These are phyloP conservation scores for Drechmeria coniospora DNA, from an alignment of 2,329 filamentous ascomycete species.

Conservation along the genomic window DNA sequence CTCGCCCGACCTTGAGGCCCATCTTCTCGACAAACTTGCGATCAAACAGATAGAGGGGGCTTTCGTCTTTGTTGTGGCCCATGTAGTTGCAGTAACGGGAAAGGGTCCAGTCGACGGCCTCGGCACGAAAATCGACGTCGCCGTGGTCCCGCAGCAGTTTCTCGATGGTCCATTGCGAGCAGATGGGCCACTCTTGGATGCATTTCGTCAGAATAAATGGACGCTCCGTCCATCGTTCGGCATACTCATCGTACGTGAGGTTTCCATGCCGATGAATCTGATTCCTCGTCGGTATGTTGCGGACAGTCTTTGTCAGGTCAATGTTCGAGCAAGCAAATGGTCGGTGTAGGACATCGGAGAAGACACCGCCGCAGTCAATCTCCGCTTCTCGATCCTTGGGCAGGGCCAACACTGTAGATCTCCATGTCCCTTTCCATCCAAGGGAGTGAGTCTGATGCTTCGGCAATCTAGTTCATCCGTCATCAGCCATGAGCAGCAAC, in stretches of 20 bases:
- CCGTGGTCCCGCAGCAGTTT: slow-evolving; percentile 48
- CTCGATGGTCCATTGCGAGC: slow-evolving; percentile 57
- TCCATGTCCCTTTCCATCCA: slow-evolving; percentile 71
- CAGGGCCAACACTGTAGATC: slow-evolving; percentile 56
- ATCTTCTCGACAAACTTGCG: slow-evolving; percentile 78
- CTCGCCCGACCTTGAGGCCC: slow-evolving; percentile 44
- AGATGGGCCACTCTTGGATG: slow-evolving; percentile 70
- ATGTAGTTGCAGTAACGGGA: slow-evolving; percentile 73
- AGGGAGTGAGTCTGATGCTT: slow-evolving; percentile 16
- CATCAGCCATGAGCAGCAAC: too few relatives aligned
- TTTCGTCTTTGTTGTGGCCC: slow-evolving; percentile 65
- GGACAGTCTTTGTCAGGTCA: slow-evolving; percentile 47
- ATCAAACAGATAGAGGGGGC: slow-evolving; percentile 86
- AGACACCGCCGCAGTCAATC: slow-evolving; percentile 63
- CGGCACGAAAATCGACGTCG: slow-evolving; percentile 63
- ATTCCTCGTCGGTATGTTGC: slow-evolving; percentile 58
- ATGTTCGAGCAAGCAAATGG: slow-evolving; percentile 83
- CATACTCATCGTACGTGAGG: slow-evolving; percentile 59
- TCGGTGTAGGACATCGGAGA: slow-evolving; percentile 78
- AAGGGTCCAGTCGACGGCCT: slow-evolving; percentile 86
- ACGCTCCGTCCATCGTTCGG: slow-evolving; percentile 56
- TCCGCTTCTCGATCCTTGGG: slow-evolving; percentile 31
- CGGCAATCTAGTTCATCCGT: slow-evolving; percentile 14
- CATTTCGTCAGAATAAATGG: slow-evolving; percentile 80
- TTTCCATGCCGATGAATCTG: slow-evolving; percentile 54